A percentile compares a stretch with the other conserved stretches of the same genome.
Conservation (phyloP, 2,329 filamentous ascomycete species). For the Cladosporium colombiae region DNA sequence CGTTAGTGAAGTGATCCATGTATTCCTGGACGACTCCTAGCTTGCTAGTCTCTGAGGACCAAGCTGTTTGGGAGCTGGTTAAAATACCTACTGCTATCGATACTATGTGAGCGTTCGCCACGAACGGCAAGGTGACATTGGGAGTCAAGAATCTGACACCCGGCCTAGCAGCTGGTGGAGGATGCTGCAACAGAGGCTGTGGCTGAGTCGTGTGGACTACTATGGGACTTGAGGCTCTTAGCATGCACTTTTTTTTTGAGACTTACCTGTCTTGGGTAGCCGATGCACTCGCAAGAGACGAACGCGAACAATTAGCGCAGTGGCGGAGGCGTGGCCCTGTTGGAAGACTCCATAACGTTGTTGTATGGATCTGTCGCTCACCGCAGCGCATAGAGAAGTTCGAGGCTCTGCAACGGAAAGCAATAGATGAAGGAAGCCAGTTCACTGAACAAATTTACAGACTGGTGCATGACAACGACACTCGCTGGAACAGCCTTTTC, state of each 20-base stretch:
- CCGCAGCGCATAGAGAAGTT: not conserved
- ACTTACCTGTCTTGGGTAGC: not conserved
- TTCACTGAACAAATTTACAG: not conserved
- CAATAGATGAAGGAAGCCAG: not conserved
- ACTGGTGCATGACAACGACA: conserved; percentile 5
- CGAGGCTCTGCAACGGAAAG: not conserved
- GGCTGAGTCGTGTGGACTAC: not conserved
- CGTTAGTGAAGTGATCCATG: not conserved
- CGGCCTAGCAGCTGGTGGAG: no score
- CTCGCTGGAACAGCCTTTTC: conserved; percentile 8
- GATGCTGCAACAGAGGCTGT: not conserved
- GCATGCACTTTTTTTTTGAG: not conserved
- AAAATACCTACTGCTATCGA: no score
- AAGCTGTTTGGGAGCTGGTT: not conserved
- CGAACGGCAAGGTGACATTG: no score
- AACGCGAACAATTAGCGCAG: not conserved
- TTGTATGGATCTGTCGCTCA: not conserved
- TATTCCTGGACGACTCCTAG: not conserved
- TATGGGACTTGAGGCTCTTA: not conserved
- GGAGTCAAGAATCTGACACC: no score
- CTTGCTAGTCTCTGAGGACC: not conserved
- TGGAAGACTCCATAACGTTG: not conserved
- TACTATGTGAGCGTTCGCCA: no score
- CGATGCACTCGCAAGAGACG: not conserved
- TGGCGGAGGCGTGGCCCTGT: not conserved